phyloP scores from a whole-genome alignment of 106 monocot genomes.

The Hemerocallis citrina region DNA sequence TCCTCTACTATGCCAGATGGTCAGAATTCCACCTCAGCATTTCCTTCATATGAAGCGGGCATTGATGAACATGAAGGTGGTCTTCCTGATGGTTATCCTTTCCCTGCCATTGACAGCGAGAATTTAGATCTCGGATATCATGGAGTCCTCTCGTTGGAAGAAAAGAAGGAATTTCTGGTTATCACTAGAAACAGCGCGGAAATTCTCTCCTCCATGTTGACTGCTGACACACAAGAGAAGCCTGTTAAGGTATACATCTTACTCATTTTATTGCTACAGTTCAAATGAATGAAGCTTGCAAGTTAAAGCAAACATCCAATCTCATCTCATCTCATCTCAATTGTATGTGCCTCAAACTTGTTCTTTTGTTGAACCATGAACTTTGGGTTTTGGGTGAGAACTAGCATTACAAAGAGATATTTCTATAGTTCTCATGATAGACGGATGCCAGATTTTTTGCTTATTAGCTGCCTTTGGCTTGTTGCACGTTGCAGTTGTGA shows the following conservation, averaged over 20 bases:
- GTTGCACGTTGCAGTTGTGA: too few relatives aligned
- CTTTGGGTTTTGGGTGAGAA: too few relatives aligned
- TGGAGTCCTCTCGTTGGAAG: slow-evolving; percentile 37
- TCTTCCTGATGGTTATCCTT: slow-evolving; percentile 34
- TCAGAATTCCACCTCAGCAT: slow-evolving; percentile 13
- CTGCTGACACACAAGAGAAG: slow-evolving; percentile 27
- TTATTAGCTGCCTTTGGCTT: too few relatives aligned
- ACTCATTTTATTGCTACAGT: background rate
- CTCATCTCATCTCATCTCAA: too few relatives aligned
- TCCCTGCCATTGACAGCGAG: slow-evolving; percentile 12
- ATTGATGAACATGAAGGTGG: slow-evolving; percentile 8
- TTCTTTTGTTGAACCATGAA: too few relatives aligned
- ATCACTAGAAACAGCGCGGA: slow-evolving; percentile 50
- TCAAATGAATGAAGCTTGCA: background rate
- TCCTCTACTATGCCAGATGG: slow-evolving; percentile 7
- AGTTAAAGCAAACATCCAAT: background rate
- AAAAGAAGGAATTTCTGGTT: slow-evolving; percentile 62
- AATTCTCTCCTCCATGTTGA: slow-evolving; percentile 41
- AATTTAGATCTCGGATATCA: slow-evolving; percentile 10
- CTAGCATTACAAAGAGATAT: too few relatives aligned
- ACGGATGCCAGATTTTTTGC: too few relatives aligned
- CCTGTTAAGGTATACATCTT: slow-evolving; percentile 22
- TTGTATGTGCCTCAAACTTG: too few relatives aligned
- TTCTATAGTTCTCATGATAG: too few relatives aligned
- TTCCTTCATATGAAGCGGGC: slow-evolving; percentile 16